A percentile compares a stretch with the other conserved stretches of the same genome.
These are phyloP conservation scores for Euphrasia confusa DNA, from an alignment of 257 asterid species.

Conservation along the genomic window DNA sequence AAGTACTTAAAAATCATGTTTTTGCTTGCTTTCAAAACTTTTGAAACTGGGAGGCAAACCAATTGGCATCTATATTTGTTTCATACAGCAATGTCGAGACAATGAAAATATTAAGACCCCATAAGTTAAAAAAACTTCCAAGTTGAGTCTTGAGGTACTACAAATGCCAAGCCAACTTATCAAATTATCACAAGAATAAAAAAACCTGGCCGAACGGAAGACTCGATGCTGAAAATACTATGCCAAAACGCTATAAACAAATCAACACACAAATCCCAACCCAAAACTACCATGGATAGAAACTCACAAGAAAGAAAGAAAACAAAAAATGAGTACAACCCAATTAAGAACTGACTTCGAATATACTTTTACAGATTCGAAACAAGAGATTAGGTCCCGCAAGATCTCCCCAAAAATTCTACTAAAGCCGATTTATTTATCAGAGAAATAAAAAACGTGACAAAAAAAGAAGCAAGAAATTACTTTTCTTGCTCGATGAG, in stretches of 20 bases:
- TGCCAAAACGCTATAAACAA: no score
- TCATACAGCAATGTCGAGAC: neutral
- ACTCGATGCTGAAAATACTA: no score
- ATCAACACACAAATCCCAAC: no score
- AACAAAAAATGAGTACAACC: no score
- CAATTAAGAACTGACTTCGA: neutral
- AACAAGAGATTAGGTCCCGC: neutral
- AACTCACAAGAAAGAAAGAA: no score
- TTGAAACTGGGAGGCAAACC: neutral
- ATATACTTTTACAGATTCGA: neutral
- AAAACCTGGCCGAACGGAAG: no score
- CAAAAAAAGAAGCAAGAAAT: conserved; percentile 2
- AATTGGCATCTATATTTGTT: neutral
- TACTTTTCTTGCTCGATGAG: conserved; percentile 52
- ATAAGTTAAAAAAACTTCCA: neutral
- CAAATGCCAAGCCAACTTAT: neutral
- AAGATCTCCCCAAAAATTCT: conserved; percentile 20
- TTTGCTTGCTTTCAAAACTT: neutral
- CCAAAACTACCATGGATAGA: no score
- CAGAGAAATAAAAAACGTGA: neutral
- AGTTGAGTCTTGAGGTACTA: neutral
- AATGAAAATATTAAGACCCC: neutral
- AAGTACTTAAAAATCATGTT: neutral
- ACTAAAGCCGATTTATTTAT: neutral
- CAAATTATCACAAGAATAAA: no score